Conservation (phyloP, 768 basidiomycete genomes). For the Russula olivacea region DNA sequence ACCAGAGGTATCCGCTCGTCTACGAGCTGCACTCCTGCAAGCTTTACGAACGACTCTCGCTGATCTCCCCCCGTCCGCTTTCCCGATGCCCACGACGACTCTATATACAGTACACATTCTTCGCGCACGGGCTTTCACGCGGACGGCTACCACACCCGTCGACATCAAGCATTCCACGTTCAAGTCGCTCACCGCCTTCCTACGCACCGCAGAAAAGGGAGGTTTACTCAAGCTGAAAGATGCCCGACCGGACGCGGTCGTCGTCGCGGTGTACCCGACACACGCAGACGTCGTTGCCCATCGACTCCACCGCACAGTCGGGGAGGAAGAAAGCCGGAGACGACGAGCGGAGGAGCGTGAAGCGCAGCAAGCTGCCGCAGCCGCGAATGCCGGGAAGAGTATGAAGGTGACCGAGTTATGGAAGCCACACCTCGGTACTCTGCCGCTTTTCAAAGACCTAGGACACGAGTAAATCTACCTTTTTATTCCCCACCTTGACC, state of each 20-base stretch:
- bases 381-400: conserved; percentile 39
- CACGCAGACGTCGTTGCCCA: conserved; percentile 57
- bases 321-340: conserved; percentile 57
- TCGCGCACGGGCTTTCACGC: conserved; percentile 71
- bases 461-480: conserved; percentile 51
- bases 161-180: conserved; percentile 74
- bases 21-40: conserved; percentile 61
- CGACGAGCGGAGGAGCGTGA: conserved; percentile 54
- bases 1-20: conserved; percentile 50
- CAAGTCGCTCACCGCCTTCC: conserved; percentile 78
- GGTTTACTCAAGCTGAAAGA: conserved; percentile 68
- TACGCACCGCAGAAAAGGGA: conserved; percentile 72
- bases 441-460: conserved; percentile 56
- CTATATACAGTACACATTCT: conserved; percentile 76
- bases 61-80: conserved; percentile 44
- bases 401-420: conserved; percentile 63
- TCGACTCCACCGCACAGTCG: conserved; percentile 48
- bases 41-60: conserved; percentile 49
- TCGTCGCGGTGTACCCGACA: conserved; percentile 44
- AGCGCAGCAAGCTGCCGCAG: conserved; percentile 48
- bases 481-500: background rate
- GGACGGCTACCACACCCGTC: conserved; percentile 37
- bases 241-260: conserved; percentile 32
- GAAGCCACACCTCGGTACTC: conserved; percentile 60
- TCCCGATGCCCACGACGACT: conserved; percentile 70